Evolutionary conservation across 2,329 filamentous ascomycete genomes (phyloP).

Genomic region (Fusarium humuli): DNA sequence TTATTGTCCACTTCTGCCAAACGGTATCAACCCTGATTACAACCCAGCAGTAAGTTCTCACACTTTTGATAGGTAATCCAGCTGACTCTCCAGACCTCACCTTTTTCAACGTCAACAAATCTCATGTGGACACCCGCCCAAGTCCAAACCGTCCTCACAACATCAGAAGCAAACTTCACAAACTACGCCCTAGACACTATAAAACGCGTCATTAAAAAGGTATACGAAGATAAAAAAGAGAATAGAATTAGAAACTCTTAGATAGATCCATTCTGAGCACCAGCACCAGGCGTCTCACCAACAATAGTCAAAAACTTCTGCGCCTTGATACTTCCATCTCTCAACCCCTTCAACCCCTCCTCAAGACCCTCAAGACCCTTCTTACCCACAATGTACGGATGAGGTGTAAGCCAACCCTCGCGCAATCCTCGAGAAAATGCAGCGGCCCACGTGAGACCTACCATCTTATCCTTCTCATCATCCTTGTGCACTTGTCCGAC

Average conservation of each 20-base stretch:
- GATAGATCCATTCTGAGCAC: neutral
- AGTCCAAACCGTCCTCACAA: conserved; percentile 20
- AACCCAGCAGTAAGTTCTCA: conserved; percentile 31
- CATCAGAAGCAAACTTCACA: conserved; percentile 20
- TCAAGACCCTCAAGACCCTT: neutral
- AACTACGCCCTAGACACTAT: conserved; percentile 34
- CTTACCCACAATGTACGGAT: conserved; percentile 19
- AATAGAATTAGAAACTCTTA: neutral
- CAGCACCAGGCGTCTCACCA: neutral
- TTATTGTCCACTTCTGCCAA: conserved; percentile 39
- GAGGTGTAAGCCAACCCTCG: conserved; percentile 32
- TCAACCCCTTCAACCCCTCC: neutral
- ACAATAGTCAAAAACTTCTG: conserved; percentile 18
- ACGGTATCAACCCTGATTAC: conserved; percentile 2
- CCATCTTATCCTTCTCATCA: conserved; percentile 4
- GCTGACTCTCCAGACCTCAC: conserved; percentile 13
- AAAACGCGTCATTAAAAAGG: conserved; percentile 15
- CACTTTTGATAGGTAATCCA: rapidly evolving
- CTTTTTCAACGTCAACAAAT: conserved; percentile 42
- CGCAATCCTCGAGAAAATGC: conserved; percentile 13
- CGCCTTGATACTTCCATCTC: neutral
- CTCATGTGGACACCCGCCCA: conserved; percentile 42
- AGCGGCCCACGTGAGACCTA: neutral
- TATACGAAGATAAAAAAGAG: conserved; percentile 26
- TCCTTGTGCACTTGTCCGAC: conserved; percentile 1